Percentiles rank a stretch among this genome's conserved stretches.
Evolutionary conservation across 2,329 filamentous ascomycete species (phyloP).

Genomic region (Fusarium chaquense): DNA sequence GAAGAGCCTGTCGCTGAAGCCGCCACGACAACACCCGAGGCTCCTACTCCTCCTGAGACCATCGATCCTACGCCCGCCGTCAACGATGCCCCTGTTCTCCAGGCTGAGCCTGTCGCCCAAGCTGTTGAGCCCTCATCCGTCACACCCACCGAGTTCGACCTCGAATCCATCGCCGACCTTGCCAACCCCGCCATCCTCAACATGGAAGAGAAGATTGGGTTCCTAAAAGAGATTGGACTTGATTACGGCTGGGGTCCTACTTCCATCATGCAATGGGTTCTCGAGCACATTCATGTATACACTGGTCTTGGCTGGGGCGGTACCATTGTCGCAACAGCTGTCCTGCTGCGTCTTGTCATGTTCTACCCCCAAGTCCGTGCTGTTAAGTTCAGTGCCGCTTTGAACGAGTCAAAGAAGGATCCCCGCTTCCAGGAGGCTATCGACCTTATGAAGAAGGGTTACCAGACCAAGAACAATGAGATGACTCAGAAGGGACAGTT

Average conservation of each 20-base stretch:
- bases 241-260: slow-evolving; percentile 90
- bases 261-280: slow-evolving; percentile 75
- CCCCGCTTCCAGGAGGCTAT: slow-evolving; percentile 64
- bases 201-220: slow-evolving; percentile 83
- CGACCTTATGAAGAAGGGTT: slow-evolving; percentile 63
- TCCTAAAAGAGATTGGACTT: slow-evolving; percentile 82
- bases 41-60: slow-evolving; percentile 34
- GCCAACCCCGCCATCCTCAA: slow-evolving; percentile 62
- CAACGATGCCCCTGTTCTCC: slow-evolving; percentile 33
- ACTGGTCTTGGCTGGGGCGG: slow-evolving; percentile 84
- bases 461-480: slow-evolving; percentile 58
- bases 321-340: slow-evolving; percentile 74
- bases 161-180: slow-evolving; percentile 52
- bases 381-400: slow-evolving; percentile 61
- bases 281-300: slow-evolving; percentile 87
- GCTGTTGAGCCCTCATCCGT: slow-evolving; percentile 40
- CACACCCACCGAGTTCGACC: slow-evolving; percentile 50
- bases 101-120: slow-evolving; percentile 37
- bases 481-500: slow-evolving; percentile 53
- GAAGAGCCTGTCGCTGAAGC: slow-evolving; percentile 38
- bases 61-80: slow-evolving; percentile 20
- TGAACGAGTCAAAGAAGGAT: slow-evolving; percentile 67
- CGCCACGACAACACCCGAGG: slow-evolving; percentile 32
- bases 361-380: slow-evolving; percentile 68
- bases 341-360: slow-evolving; percentile 73